Evolutionary conservation across 148 eudicot genomes (phyloP).

Genomic region (Chenopodium quinoa): DNA sequence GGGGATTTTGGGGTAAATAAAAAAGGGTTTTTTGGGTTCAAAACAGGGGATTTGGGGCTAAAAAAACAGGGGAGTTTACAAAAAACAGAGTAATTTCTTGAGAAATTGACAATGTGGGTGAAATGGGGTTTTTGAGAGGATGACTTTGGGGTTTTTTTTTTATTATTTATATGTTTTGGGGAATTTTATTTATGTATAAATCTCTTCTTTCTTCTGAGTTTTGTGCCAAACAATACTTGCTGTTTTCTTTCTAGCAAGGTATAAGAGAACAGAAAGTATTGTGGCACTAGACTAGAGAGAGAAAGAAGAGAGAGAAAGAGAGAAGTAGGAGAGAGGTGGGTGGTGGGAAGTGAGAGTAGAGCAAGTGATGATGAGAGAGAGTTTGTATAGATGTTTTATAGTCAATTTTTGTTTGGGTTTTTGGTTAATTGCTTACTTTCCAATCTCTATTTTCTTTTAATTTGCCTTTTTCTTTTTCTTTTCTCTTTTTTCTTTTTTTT

Average conservation of each 20-base stretch:
- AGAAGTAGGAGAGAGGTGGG: slow-evolving; percentile 9
- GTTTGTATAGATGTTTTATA: slow-evolving; percentile 36
- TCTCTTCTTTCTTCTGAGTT: slow-evolving; percentile 11
- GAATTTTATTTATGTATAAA: neutral
- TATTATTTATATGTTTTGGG: neutral
- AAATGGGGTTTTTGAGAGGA: neutral
- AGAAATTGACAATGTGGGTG: slow-evolving; percentile 19
- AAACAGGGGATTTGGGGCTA: slow-evolving; percentile 7
- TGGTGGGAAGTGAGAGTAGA: slow-evolving; percentile 6
- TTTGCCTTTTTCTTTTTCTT: neutral
- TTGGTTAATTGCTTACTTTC: slow-evolving; percentile 15
- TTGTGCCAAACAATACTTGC: slow-evolving; percentile 31
- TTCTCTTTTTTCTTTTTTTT: neutral
- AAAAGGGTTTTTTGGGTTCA: too few relatives aligned
- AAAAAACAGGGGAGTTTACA: neutral
- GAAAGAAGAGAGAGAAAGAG: slow-evolving; percentile 29
- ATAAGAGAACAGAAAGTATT: slow-evolving; percentile 27
- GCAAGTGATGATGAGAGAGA: slow-evolving; percentile 36
- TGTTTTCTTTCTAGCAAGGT: slow-evolving; percentile 13
- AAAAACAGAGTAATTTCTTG: neutral
- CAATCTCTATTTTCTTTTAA: neutral
- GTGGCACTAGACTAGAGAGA: slow-evolving; percentile 35
- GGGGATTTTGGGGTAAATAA: neutral
- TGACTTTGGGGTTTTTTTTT: neutral
- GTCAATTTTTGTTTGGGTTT: slow-evolving; percentile 29